A percentile compares a stretch with the other conserved stretches of the same genome.
Conservation (phyloP, 2,329 filamentous ascomycete species). For the Colletotrichum plurivorum region DNA sequence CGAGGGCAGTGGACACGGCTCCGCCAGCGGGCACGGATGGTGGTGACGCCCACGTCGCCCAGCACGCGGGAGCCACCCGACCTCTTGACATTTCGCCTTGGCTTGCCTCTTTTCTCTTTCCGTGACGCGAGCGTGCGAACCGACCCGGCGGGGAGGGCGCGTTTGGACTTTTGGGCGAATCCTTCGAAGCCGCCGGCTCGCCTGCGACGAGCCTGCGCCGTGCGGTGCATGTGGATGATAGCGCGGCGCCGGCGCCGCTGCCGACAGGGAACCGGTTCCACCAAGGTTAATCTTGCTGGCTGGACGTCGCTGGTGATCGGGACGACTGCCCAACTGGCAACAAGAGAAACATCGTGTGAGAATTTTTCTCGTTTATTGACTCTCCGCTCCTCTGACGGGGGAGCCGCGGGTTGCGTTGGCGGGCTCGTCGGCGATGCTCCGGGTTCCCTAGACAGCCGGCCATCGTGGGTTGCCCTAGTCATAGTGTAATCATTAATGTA, state of each 20-base stretch:
- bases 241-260: slow-evolving; percentile 36
- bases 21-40: slow-evolving; percentile 22
- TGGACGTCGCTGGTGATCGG: slow-evolving; percentile 18
- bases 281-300: slow-evolving; percentile 25
- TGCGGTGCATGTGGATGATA: background rate
- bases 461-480: slow-evolving; percentile 4
- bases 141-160: background rate
- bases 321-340: slow-evolving; percentile 8
- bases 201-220: slow-evolving; percentile 15
- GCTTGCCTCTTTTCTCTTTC: slow-evolving; percentile 22
- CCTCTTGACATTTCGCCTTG: slow-evolving; percentile 17
- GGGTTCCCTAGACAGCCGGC: slow-evolving; percentile 5
- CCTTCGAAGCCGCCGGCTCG: slow-evolving; percentile 8
- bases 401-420: slow-evolving; percentile 10
- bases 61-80: slow-evolving; percentile 12
- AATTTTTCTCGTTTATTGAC: slow-evolving; percentile 20
- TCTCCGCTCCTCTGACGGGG: slow-evolving; percentile 25
- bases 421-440: slow-evolving; percentile 1
- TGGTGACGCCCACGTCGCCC: slow-evolving; percentile 12
- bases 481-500: too few relatives aligned
- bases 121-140: background rate
- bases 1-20: slow-evolving; percentile 16
- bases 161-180: slow-evolving; percentile 14
- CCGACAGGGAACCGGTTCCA: slow-evolving; percentile 20
- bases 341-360: slow-evolving; percentile 15